These are phyloP conservation scores for Lolium perenne DNA, from an alignment of 176 grass and related monocot species.

Conservation along the genomic window DNA sequence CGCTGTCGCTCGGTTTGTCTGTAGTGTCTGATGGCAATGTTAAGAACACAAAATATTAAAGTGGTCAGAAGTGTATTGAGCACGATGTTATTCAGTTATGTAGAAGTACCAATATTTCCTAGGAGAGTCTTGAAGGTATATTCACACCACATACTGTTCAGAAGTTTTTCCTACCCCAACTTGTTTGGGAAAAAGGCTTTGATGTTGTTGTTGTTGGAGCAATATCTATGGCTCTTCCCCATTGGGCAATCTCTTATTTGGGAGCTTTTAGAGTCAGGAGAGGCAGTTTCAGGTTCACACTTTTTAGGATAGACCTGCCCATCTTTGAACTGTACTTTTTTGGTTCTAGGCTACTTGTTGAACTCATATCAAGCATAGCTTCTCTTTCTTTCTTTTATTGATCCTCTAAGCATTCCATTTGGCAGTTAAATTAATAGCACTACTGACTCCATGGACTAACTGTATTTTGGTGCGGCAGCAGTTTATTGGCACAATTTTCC, in stretches of 20 bases:
- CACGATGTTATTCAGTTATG: background rate
- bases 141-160: background rate
- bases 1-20: background rate
- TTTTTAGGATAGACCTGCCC: background rate
- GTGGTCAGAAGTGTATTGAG: background rate
- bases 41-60: background rate
- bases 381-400: conserved; percentile 27
- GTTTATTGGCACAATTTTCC: background rate
- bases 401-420: background rate
- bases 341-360: conserved; percentile 1
- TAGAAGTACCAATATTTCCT: background rate
- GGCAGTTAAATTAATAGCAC: background rate
- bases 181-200: too few relatives aligned
- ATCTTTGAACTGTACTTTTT: background rate
- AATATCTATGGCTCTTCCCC: background rate
- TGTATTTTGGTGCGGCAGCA: background rate
- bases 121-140: background rate
- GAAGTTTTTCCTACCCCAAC: background rate
- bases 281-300: background rate
- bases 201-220: background rate
- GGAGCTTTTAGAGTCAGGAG: background rate
- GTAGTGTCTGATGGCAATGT: background rate
- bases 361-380: background rate
- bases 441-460: background rate
- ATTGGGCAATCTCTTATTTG: background rate